A percentile compares a stretch with the other conserved stretches of the same genome.
These are phyloP conservation scores for Lepraria neglecta DNA, from an alignment of 495 filamentous ascomycete species.

Conservation along the genomic window DNA sequence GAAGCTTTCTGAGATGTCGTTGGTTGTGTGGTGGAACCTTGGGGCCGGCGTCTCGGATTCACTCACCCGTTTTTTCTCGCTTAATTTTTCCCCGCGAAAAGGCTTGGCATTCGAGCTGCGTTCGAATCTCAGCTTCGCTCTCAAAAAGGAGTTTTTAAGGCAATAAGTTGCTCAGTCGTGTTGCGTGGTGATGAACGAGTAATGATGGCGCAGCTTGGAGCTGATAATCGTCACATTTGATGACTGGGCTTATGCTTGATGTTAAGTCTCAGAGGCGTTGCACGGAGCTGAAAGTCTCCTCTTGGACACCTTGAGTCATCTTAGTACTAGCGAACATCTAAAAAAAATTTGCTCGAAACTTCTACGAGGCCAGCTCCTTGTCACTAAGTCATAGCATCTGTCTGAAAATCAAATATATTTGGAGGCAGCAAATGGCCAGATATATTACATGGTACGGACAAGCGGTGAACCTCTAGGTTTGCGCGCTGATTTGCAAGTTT, in stretches of 20 bases:
- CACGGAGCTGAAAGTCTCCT: background rate
- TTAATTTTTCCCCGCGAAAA: background rate
- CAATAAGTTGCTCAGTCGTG: too few species aligned
- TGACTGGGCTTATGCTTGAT: background rate
- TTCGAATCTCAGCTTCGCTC: background rate
- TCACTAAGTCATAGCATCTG: too few species aligned
- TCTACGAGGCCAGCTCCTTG: too few species aligned
- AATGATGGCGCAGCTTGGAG: too few species aligned
- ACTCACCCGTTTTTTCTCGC: background rate
- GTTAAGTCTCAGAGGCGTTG: background rate
- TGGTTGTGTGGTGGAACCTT: slow-evolving; percentile 7
- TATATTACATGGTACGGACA: too few species aligned
- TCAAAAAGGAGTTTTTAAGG: background rate
- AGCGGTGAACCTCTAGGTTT: too few species aligned
- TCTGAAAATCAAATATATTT: too few species aligned
- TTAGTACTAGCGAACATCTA: background rate
- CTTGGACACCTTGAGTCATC: background rate
- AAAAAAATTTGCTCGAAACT: background rate
- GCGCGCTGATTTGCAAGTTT: too few species aligned
- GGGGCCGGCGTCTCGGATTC: background rate
- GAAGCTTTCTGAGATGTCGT: too few species aligned
- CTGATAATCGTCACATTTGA: background rate
- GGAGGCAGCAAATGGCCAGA: too few species aligned
- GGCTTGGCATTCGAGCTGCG: too few species aligned
- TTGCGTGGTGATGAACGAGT: too few species aligned